Evolutionary conservation across 306 rosid species (phyloP), one percentile per base, ranked within the genome.

Genomic region (Cucumis hystrix): DNA sequence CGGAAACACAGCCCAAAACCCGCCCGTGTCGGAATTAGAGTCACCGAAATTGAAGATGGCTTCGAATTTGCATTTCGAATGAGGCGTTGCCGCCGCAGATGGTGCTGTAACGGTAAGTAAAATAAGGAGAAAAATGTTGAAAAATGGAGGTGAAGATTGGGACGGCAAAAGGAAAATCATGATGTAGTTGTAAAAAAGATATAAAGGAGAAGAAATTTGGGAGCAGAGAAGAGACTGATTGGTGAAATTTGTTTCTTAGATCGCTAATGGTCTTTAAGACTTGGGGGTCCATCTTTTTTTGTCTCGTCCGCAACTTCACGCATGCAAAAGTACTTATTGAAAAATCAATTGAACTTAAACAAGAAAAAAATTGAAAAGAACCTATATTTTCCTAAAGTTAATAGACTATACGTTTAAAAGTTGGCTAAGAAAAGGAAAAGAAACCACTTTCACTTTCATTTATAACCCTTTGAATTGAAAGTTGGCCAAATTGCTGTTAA

Each of bases 21-120:
- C 96, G 0, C 92, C 92, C 0, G 90, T 89, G 61, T 91, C 91
- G 2, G 92, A 83, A 79, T 91, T 91, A 18, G 92, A 92, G 82
- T 92, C 97, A 0, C 97, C 94, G 5, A 92, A 92, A 78, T 89
- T 92, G 83, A 92, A 92, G 23, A 92, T 87, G 8, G 84, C 97
- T 83, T 87, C 64, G n/a, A 91, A 87, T 5, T 86, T 85, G 80
- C 97, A 91, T 40, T 77, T 72, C 0, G 79, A 65, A 7, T 78
- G 20, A 51, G 56, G 4, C 37, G 37, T 33, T 3, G 79, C 55
- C 37, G 59, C 51, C 28, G 69, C 58, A 4, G 80, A 51, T 56
- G 82, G 71, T 28, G 79, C 80, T 33, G 82, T 51, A 56, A 79
- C 43, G 28, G 83, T 37, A 0, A 23, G 54, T 6, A 69, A 39